Conservation (phyloP, 2,329 filamentous ascomycete species). For the Ilyonectria mors-panacis region DNA sequence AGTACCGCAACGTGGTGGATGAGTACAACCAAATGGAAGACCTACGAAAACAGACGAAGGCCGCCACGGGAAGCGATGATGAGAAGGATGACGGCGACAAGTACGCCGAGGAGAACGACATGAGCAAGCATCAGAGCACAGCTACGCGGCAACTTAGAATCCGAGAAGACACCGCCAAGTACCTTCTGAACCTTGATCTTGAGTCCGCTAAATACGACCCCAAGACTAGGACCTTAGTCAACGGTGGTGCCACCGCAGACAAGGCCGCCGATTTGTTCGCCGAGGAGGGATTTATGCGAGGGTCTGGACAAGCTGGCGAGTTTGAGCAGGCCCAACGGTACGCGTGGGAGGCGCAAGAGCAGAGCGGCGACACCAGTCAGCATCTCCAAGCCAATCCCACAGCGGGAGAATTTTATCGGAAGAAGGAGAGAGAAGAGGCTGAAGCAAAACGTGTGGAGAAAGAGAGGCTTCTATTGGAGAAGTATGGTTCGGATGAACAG, state of each 20-base stretch:
- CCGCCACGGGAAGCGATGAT: conserved; percentile 64
- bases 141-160: conserved; percentile 92
- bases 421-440: conserved; percentile 82
- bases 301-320: conserved; percentile 91
- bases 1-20: conserved; percentile 89
- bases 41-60: conserved; percentile 71
- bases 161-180: conserved; percentile 97
- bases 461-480: conserved; percentile 80
- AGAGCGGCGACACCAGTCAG: conserved; percentile 80
- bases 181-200: conserved; percentile 92
- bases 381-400: conserved; percentile 98
- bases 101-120: conserved; percentile 96
- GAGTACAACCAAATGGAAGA: conserved; percentile 91
- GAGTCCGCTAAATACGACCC: conserved; percentile 99
- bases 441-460: conserved; percentile 78
- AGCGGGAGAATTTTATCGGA: conserved; percentile 86
- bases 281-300: conserved; percentile 92
- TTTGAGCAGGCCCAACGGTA: conserved; percentile 92
- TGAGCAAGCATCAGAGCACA: conserved; percentile 93
- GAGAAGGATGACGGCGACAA: conserved; percentile 75
- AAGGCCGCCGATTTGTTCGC: conserved; percentile 87
- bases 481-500: conserved; percentile 81
- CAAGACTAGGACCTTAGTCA: conserved; percentile 92
- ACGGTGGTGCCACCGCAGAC: conserved; percentile 85
- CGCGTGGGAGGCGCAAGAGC: conserved; percentile 96